Evolutionary conservation across 2,329 filamentous ascomycete species (phyloP).

Genomic region (Cryphonectria parasitica): DNA sequence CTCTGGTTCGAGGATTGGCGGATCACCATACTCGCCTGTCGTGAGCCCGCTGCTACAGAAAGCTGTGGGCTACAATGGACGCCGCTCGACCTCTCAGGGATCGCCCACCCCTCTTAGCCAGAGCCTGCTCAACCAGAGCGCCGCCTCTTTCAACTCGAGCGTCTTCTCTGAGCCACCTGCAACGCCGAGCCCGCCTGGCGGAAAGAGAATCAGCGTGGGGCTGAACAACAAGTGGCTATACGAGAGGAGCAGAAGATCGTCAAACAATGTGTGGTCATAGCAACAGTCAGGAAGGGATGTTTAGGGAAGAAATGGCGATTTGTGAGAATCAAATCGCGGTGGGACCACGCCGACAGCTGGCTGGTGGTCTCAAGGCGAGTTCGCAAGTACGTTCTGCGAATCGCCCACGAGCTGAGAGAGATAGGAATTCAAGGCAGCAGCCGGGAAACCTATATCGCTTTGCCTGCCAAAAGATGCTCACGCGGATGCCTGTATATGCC

Average conservation of each 20-base stretch:
- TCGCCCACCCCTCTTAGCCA: constrained; percentile 55
- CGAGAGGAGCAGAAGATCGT: constrained; percentile 71
- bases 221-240: constrained; percentile 96
- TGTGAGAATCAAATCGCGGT: background rate
- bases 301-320: background rate
- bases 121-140: constrained; percentile 41
- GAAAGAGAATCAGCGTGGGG: constrained; percentile 73
- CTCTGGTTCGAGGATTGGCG: constrained; percentile 37
- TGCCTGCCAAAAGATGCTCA: background rate
- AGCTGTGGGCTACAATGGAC: constrained; percentile 57
- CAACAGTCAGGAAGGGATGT: background rate
- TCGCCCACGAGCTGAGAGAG: background rate
- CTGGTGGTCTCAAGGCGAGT: background rate
- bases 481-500: background rate
- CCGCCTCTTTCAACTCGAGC: constrained; percentile 49
- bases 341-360: background rate
- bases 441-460: background rate
- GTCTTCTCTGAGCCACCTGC: constrained; percentile 61
- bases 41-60: constrained; percentile 69
- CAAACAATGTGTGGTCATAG: constrained; percentile 46
- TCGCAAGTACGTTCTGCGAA: background rate
- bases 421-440: background rate
- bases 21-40: constrained; percentile 51
- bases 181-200: constrained; percentile 68
- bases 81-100: constrained; percentile 65